phyloP scores from a whole-genome alignment of 345 rosid species.

The Eutrema heterophyllum region DNA sequence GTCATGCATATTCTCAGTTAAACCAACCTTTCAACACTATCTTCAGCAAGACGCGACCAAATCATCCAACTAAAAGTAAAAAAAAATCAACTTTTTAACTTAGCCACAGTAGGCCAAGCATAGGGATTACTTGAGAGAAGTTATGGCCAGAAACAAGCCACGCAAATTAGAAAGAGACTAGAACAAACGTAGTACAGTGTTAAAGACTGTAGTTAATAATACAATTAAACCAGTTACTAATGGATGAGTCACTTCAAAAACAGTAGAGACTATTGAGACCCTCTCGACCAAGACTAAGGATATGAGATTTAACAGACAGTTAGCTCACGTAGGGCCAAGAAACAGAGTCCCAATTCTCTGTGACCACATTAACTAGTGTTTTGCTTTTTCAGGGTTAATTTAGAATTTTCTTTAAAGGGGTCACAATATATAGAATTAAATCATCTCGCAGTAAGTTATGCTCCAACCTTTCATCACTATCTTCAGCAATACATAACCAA shows the following conservation, averaged over 20 bases:
- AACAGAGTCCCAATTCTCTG: constrained; percentile 2
- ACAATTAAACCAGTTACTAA: not conserved
- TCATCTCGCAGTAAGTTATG: too few species aligned
- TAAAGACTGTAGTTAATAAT: constrained; percentile 9
- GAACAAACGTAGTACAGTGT: constrained; percentile 17
- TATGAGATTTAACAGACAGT: constrained; percentile 1
- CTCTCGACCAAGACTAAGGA: constrained; percentile 6
- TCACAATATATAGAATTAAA: not conserved
- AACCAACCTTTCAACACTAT: not conserved
- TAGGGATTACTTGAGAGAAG: not conserved
- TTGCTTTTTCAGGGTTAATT: not conserved
- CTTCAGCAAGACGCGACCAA: not conserved
- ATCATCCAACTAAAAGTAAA: constrained; percentile 14
- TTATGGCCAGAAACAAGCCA: constrained; percentile 23
- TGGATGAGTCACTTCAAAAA: constrained; percentile 9
- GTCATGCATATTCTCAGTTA: not conserved
- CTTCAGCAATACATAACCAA: not conserved
- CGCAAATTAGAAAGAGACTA: constrained; percentile 6
- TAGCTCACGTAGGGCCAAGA: constrained; percentile 19
- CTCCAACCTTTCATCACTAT: not conserved
- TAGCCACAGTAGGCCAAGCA: constrained; percentile 11
- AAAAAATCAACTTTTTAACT: not conserved
- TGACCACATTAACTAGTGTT: not conserved
- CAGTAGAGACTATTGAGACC: not conserved
- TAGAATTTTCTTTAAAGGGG: not conserved